phyloP scores from a whole-genome alignment of 768 basidiomycete genomes.

The Gautieria morchelliformis region DNA sequence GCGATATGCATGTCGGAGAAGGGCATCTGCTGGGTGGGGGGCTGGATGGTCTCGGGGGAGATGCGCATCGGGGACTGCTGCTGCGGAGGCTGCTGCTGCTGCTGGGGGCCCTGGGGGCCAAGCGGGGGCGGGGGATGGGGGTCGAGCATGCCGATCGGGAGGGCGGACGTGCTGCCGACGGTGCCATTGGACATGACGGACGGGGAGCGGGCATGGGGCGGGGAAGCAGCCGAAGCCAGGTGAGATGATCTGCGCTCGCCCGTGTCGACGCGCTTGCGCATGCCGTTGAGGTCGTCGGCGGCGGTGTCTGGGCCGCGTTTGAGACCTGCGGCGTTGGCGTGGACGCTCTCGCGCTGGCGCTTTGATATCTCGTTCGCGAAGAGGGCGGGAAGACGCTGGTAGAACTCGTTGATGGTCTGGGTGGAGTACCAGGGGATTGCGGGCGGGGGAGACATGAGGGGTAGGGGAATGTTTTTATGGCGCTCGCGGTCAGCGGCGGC shows the following conservation, averaged over 20 bases:
- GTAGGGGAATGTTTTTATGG: conserved; percentile 32
- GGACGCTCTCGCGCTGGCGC: conserved; percentile 25
- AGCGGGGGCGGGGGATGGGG: background rate
- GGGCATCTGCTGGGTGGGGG: background rate
- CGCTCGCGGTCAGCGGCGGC: conserved; percentile 51
- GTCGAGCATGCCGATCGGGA: background rate
- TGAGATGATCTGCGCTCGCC: conserved; percentile 45
- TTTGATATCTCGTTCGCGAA: conserved; percentile 56
- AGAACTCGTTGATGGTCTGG: conserved; percentile 38
- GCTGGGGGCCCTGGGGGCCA: no score
- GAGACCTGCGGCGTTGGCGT: conserved; percentile 24
- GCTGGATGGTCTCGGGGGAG: conserved; percentile 4
- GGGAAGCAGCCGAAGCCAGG: conserved; percentile 17
- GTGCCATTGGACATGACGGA: conserved; percentile 24
- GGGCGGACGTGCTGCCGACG: conserved; percentile 17
- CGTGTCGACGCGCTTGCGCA: conserved; percentile 59
- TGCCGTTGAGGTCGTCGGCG: conserved; percentile 21
- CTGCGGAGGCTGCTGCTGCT: background rate
- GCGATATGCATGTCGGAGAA: conserved; percentile 17
- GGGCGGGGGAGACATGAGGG: conserved; percentile 47
- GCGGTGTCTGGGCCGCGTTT: conserved; percentile 52
- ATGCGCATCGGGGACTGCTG: background rate
- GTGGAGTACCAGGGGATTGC: conserved; percentile 12
- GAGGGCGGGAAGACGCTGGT: conserved; percentile 46
- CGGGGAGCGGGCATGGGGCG: conserved; percentile 22